phyloP scores from a whole-genome alignment of 2,329 filamentous ascomycete species.

The Botrytis paeoniae region DNA sequence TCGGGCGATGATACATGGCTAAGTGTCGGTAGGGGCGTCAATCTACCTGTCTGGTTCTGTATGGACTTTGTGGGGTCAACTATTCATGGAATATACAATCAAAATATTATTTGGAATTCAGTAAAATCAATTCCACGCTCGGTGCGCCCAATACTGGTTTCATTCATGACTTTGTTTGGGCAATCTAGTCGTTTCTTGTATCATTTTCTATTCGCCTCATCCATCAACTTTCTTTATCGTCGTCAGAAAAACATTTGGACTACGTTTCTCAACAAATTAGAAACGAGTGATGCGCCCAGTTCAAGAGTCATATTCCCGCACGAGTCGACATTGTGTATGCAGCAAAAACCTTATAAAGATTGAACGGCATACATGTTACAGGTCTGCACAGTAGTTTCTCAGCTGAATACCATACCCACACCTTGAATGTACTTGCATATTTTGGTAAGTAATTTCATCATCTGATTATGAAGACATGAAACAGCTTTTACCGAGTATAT shows the following conservation, averaged over 20 bases:
- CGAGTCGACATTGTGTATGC: not conserved
- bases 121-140: not conserved
- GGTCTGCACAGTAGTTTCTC: not conserved
- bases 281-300: not conserved
- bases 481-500: not conserved
- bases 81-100: not conserved
- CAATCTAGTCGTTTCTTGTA: not conserved
- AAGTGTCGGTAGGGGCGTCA: not conserved
- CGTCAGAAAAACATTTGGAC: not conserved
- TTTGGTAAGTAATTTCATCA: conserved; percentile 16
- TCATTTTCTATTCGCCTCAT: not conserved
- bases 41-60: not conserved
- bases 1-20: not conserved
- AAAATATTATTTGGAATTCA: not conserved
- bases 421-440: conserved; percentile 9
- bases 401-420: not conserved
- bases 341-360: not conserved
- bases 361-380: not conserved
- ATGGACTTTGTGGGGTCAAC: conserved; percentile 1
- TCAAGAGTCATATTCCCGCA: not conserved
- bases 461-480: conserved; percentile 7
- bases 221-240: not conserved
- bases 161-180: not conserved
- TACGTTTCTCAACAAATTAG: not conserved
- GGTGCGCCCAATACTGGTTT: not conserved